Conservation (phyloP, 1,284 basidiomycete species). For the Ustilago tritici region DNA sequence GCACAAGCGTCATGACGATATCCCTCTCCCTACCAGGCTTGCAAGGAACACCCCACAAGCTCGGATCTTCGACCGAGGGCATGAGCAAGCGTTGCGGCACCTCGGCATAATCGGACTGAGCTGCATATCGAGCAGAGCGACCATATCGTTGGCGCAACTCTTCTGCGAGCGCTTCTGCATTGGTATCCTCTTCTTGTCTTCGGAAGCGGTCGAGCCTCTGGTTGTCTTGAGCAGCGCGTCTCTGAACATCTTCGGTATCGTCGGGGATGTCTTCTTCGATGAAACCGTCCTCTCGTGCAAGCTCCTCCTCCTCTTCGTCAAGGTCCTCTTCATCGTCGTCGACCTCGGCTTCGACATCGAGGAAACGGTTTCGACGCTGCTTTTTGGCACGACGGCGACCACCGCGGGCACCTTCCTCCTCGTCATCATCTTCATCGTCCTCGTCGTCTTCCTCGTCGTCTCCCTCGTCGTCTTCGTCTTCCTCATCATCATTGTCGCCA, state of each 20-base stretch:
- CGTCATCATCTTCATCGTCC: conserved; percentile 57
- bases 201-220: conserved; percentile 82
- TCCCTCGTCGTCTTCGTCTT: conserved; percentile 61
- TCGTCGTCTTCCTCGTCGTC: conserved; percentile 64
- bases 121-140: conserved; percentile 69
- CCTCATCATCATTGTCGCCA: conserved; percentile 40
- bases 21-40: conserved; percentile 94
- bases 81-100: conserved; percentile 95
- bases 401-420: conserved; percentile 48
- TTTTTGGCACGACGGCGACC: conserved; percentile 53
- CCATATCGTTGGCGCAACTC: conserved; percentile 85
- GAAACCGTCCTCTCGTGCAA: conserved; percentile 75
- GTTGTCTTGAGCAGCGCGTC: conserved; percentile 75
- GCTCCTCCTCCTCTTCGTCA: conserved; percentile 69
- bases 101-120: conserved; percentile 75
- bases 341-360: conserved; percentile 90
- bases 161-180: conserved; percentile 87
- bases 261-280: conserved; percentile 78
- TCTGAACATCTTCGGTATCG: conserved; percentile 76
- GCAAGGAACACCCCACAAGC: conserved; percentile 93
- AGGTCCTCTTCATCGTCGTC: conserved; percentile 76
- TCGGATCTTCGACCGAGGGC: conserved; percentile 96
- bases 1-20: conserved; percentile 92
- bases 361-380: conserved; percentile 77
- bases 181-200: conserved; percentile 82